phyloP scores from a whole-genome alignment of 345 rosid species.

The Capsella bursapastoris region DNA sequence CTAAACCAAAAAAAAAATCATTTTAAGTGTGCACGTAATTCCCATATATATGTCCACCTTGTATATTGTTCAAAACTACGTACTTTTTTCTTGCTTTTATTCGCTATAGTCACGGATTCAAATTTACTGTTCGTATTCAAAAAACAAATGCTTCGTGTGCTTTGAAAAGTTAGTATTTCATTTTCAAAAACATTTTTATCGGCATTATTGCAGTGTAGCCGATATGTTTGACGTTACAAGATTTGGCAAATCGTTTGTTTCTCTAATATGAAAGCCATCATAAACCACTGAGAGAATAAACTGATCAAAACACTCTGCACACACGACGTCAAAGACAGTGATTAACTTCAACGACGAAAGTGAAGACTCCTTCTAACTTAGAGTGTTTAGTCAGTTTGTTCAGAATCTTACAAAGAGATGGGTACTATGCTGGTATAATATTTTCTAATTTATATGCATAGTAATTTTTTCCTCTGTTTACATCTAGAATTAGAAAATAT shows the following conservation, averaged over 20 bases:
- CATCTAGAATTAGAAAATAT: too few species aligned
- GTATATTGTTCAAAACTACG: not conserved
- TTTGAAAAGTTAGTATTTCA: constrained; percentile 13
- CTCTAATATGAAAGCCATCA: not conserved
- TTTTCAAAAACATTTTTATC: not conserved
- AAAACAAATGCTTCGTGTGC: not conserved
- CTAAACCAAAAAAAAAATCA: constrained; percentile 32
- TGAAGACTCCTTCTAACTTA: not conserved
- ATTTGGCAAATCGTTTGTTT: not conserved
- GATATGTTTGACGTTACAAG: constrained; percentile 18
- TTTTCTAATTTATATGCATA: too few species aligned
- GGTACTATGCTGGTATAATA: too few species aligned
- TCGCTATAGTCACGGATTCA: not conserved
- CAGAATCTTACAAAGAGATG: too few species aligned
- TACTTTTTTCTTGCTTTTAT: not conserved
- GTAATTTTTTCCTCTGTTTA: too few species aligned
- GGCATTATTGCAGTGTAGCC: constrained; percentile 3
- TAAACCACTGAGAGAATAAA: not conserved
- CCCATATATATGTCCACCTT: not conserved
- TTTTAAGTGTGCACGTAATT: constrained; percentile 43
- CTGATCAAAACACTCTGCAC: constrained; percentile 1
- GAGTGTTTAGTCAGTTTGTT: not conserved
- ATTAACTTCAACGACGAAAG: not conserved
- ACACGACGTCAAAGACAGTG: not conserved
- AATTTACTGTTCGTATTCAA: constrained; percentile 14